These are phyloP conservation scores for Rhodotorula sphaerocarpa DNA, from an alignment of 768 basidiomycete genomes.

Conservation along the genomic window DNA sequence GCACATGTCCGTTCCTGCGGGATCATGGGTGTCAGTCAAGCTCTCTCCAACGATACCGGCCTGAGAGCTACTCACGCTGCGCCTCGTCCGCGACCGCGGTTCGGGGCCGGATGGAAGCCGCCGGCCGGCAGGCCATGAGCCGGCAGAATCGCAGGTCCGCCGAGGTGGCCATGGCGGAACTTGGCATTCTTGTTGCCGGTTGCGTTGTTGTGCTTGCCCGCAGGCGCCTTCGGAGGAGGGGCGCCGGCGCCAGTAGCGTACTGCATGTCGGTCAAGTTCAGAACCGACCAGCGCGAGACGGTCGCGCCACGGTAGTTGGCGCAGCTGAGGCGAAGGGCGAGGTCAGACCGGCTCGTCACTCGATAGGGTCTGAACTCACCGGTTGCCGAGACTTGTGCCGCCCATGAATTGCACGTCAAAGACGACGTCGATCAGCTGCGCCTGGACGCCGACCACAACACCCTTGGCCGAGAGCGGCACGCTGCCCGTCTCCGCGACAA, in stretches of 20 bases:
- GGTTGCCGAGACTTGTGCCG: conserved; percentile 72
- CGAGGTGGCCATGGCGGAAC: conserved; percentile 19
- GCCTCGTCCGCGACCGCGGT: conserved; percentile 21
- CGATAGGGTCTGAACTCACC: conserved; percentile 50
- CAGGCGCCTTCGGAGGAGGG: not conserved
- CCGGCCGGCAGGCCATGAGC: conserved; percentile 32
- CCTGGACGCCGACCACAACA: conserved; percentile 79
- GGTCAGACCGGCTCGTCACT: conserved; percentile 14
- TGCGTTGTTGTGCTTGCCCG: too few relatives aligned
- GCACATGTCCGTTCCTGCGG: conserved; percentile 17
- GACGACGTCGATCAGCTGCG: conserved; percentile 82
- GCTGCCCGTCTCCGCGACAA: conserved; percentile 89
- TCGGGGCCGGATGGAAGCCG: conserved; percentile 26
- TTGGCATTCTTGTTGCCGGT: conserved; percentile 16
- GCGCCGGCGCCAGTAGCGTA: conserved; percentile 52
- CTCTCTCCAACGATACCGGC: not conserved
- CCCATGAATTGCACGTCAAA: conserved; percentile 97
- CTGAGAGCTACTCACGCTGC: not conserved
- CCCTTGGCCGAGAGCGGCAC: conserved; percentile 88
- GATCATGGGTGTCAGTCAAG: not conserved
- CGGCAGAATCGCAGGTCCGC: conserved; percentile 26
- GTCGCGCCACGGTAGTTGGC: conserved; percentile 85
- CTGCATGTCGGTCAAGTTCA: conserved; percentile 80
- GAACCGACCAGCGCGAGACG: conserved; percentile 73
- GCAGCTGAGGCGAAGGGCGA: conserved; percentile 52